phyloP scores from a whole-genome alignment of 768 basidiomycete species.

The Tylopilus vinaceipallidus region DNA sequence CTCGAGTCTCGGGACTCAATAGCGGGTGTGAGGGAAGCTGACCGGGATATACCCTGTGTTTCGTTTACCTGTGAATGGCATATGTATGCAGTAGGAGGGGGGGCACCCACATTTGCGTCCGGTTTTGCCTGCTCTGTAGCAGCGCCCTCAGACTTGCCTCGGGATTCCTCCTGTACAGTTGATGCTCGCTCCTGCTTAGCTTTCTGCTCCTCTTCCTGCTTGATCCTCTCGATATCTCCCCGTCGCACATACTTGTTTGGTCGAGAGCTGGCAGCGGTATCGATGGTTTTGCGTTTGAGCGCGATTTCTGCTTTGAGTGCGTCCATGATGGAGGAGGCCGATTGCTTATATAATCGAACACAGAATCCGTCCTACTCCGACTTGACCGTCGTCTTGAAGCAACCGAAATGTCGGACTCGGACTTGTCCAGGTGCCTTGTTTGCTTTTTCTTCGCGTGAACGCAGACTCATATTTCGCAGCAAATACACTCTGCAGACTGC shows the following conservation, averaged over 20 bases:
- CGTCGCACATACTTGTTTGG: conserved; percentile 87
- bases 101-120: conserved; percentile 44
- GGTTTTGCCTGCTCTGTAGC: conserved; percentile 24
- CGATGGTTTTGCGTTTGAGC: conserved; percentile 77
- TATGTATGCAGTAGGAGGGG: background rate
- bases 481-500: conserved; percentile 92
- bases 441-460: background rate
- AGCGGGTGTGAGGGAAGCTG: conserved; percentile 40
- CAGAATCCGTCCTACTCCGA: conserved; percentile 33
- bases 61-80: conserved; percentile 41
- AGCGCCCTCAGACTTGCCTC: conserved; percentile 12
- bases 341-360: conserved; percentile 32
- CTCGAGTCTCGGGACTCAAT: conserved; percentile 35
- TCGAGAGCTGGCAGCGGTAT: conserved; percentile 43
- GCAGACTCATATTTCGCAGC: conserved; percentile 40
- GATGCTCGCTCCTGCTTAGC: conserved; percentile 32
- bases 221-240: conserved; percentile 82
- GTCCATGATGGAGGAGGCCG: conserved; percentile 56
- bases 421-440: conserved; percentile 51
- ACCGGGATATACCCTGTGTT: conserved; percentile 43
- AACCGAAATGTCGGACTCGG: conserved; percentile 59
- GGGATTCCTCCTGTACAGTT: conserved; percentile 28
- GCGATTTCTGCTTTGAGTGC: conserved; percentile 87
- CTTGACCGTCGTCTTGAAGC: conserved; percentile 31
- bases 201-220: conserved; percentile 43